Evolutionary conservation across 1,139 yeast species (phyloP).

Genomic region (Pichia sp.): DNA sequence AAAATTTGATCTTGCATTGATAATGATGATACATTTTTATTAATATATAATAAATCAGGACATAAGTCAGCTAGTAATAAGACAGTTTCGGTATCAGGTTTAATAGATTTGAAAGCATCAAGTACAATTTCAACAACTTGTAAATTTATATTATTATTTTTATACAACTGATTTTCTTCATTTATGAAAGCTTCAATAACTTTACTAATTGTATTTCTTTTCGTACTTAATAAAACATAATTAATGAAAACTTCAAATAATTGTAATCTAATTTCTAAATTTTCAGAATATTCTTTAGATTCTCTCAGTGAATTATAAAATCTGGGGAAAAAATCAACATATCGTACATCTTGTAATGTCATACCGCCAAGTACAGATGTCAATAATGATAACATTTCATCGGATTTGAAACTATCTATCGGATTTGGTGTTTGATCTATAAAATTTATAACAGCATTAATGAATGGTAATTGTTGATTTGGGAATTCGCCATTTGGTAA

Average conservation of each 20-base stretch:
- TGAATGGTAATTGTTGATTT: conserved; percentile 23
- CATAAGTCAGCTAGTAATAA: conserved; percentile 18
- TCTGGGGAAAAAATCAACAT: conserved; percentile 28
- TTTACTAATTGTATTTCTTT: conserved; percentile 19
- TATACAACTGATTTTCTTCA: conserved; percentile 19
- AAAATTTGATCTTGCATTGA: conserved; percentile 14
- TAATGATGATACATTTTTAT: conserved; percentile 7
- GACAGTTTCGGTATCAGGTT: conserved; percentile 26
- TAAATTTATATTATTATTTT: conserved; percentile 14
- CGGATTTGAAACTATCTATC: conserved; percentile 19
- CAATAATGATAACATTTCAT: conserved; percentile 22
- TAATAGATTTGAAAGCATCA: conserved; percentile 24
- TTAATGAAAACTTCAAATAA: conserved; percentile 29
- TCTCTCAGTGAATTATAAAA: conserved; percentile 27
- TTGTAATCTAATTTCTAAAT: conserved; percentile 21
- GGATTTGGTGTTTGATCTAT: conserved; percentile 24
- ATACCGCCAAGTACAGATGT: conserved; percentile 24
- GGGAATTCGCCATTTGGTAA: conserved; percentile 21
- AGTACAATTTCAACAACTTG: conserved; percentile 24
- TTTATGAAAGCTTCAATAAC: conserved; percentile 26
- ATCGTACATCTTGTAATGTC: conserved; percentile 24
- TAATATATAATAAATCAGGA: conserved; percentile 15
- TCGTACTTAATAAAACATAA: conserved; percentile 26
- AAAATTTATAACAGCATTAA: conserved; percentile 25
- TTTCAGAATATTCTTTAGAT: conserved; percentile 18